Evolutionary conservation across 768 basidiomycete genomes (phyloP), one percentile per base, ranked within the genome.

Genomic region (Trametes meyenii): DNA sequence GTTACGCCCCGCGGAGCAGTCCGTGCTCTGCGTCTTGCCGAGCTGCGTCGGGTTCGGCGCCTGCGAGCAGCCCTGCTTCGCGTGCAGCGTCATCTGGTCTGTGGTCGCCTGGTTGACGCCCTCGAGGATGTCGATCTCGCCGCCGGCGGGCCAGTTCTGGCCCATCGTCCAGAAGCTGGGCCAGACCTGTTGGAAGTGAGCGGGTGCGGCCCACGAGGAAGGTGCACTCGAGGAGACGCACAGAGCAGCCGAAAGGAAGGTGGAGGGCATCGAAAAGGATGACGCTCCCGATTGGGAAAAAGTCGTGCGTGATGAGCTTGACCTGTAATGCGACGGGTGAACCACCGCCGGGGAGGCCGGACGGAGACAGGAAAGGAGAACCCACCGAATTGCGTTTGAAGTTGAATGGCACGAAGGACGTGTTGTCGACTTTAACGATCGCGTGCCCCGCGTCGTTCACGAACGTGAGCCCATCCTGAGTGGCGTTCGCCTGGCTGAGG

Each of bases 391-490:
- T 81, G 44, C 90, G 77, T 66, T 85, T 81, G 52, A 83, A 67
- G 58, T 81, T 79, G 54, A 74, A 76, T 17, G 76, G 73, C 2
- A 90, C 83, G 44, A 81, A 78, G 13, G 83, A 83, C 10, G 75
- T 73, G 68, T 91, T 90, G 76, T 93, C 90, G 17, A 93, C 89
- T 68, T 80, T 85, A 58, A 94, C 77, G 64, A 94, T 79, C 3
- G 85, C 87, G 54, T 86, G 84, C 10, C 87, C 85, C 2, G 78
- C 77, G 46, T 63, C 63, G 60, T 87, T 86, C 65, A 89, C 71
- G 66, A 81, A 90, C 5, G 85, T 83, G n/a, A 92, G 77, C 1
- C 77, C 67, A 63, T 81, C 76, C 17, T 74, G 71, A 10, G 73
- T 71, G 1, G 86, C 86, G 35, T 77, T 76, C 3, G 76, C 71